Evolutionary conservation across 2,329 filamentous ascomycete species (phyloP).

Genomic region (Pyricularia grisea): DNA sequence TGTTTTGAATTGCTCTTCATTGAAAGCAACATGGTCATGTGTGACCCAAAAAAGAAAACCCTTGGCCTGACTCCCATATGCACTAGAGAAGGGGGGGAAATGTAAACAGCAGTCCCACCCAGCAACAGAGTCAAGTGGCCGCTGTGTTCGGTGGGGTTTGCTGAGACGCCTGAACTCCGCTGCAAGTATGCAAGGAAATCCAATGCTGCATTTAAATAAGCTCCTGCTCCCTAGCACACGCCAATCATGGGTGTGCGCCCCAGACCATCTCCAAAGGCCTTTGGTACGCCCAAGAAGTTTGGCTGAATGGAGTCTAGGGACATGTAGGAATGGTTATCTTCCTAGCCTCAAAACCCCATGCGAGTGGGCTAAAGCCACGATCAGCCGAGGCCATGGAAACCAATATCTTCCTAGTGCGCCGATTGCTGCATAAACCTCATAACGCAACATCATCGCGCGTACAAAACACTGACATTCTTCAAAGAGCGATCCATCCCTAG

Average conservation of each 20-base stretch:
- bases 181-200: background rate
- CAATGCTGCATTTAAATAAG: background rate
- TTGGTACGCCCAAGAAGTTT: background rate
- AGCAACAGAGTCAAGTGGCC: background rate
- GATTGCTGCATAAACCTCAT: background rate
- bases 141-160: background rate
- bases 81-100: background rate
- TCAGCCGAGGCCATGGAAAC: background rate
- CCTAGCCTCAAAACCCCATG: background rate
- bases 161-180: background rate
- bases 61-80: background rate
- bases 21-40: background rate
- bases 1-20: background rate
- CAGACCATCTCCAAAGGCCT: background rate
- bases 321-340: background rate
- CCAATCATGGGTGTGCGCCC: background rate
- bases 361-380: background rate
- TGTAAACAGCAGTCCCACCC: background rate
- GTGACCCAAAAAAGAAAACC: background rate
- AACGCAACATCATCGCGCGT: background rate
- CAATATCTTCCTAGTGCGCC: background rate
- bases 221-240: background rate
- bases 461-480: background rate
- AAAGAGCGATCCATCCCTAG: background rate
- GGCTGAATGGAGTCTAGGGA: background rate